Percentiles rank a stretch among this genome's conserved stretches.
These are phyloP conservation scores for Astragalus glycyphyllos DNA, from an alignment of 306 rosid genomes.

Conservation along the genomic window DNA sequence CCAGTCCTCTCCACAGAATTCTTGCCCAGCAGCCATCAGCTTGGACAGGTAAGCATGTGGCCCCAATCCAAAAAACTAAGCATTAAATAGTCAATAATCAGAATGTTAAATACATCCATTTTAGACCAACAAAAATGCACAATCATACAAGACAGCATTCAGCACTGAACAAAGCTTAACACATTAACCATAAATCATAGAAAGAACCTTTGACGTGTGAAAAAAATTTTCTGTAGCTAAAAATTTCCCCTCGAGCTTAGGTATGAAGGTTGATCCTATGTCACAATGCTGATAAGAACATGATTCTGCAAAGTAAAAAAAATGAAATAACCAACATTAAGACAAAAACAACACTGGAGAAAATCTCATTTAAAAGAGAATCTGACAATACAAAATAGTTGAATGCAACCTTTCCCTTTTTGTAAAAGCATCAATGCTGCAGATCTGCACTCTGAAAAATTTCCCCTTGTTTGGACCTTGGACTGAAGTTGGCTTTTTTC, in stretches of 20 bases:
- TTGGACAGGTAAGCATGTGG: conserved; percentile 73
- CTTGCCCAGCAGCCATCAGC: conserved; percentile 78
- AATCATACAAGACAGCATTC: conserved; percentile 18
- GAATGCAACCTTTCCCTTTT: conserved; percentile 79
- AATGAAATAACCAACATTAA: conserved; percentile 28
- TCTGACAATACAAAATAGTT: conserved; percentile 26
- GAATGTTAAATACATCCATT: conserved; percentile 26
- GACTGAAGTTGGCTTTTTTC: conserved; percentile 47
- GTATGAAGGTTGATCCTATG: conserved; percentile 84
- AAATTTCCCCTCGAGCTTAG: conserved; percentile 86
- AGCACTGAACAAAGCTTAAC: conserved; percentile 25
- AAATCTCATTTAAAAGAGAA: conserved; percentile 34
- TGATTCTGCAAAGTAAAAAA: conserved; percentile 57
- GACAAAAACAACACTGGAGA: conserved; percentile 23
- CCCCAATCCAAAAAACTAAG: conserved; percentile 81
- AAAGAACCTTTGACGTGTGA: conserved; percentile 82
- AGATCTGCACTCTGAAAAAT: conserved; percentile 92
- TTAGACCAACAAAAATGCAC: conserved; percentile 28
- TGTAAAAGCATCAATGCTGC: conserved; percentile 78
- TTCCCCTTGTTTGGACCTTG: conserved; percentile 70
- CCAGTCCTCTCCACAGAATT: conserved; percentile 90
- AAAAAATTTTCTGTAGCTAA: conserved; percentile 98
- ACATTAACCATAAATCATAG: conserved; percentile 36
- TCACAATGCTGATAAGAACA: conserved; percentile 70
- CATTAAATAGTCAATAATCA: conserved; percentile 36